Evolutionary conservation across 169 alveolate genomes (phyloP), one percentile per base, ranked within the genome.

Genomic region (Cryptosporidium tyzzeri): DNA sequence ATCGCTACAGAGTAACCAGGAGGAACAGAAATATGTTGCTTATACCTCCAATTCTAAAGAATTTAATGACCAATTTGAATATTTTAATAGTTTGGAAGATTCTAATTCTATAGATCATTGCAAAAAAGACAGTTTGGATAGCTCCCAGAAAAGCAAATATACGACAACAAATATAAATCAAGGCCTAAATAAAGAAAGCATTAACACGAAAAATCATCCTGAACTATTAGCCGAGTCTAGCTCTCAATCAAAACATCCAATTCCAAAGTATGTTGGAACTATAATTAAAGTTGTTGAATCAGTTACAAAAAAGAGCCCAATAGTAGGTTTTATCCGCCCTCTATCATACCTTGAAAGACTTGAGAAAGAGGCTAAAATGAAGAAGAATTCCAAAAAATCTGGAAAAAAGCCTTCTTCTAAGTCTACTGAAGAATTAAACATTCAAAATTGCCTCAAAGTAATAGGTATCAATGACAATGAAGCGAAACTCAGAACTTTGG

Each of bases 211-310:
- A 12, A 65, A 33, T 16, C 31, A 5, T 37, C 29, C 71, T 10
- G 33, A 65, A n/a, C 1, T 14, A 2, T 26, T n/a, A n/a, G 3
- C 53, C 0, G 23, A 55, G 31, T 9, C 37, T 23, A 33, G 29
- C 6, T 31, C 71, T 18, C 29, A 65, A 6, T 35, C 12, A 7
- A n/a, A 37, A n/a, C 44, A n/a, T 29, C 53, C 50, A 31, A 31
- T 7, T 26, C 67, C 85, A 12, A 71, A 31, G 26, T 71, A 71
- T 51, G 37, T 29, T 44, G 85, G 85, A 16, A 51, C 3, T 16
- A n/a, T 71, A 8, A 29, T 71, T 7, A 71, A 71, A 55, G 70
- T 50, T 21, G 39, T 71, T n/a, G 50, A 51, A 51, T 71, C 85
- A 12, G 85, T 53, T 31, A 71, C 71, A 29, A 18, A 31, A 33